Evolutionary conservation across 768 basidiomycete species (phyloP), one percentile per base, ranked within the genome.

Genomic region (Suillus americanus): DNA sequence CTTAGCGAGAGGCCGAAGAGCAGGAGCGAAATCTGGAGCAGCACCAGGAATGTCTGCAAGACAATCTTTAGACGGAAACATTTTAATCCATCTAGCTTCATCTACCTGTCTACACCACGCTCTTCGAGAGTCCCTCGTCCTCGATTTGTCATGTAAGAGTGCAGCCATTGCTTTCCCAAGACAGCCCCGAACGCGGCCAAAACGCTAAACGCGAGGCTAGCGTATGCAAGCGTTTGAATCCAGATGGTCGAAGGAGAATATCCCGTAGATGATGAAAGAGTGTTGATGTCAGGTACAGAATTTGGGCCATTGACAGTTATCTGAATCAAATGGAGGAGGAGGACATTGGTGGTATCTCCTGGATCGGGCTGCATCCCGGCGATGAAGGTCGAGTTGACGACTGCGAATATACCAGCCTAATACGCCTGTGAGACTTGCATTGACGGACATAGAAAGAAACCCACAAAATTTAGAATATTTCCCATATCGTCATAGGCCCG

Each of bases 11-110:
- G 55, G 7, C 57, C 38, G 40, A 72, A 71, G n/a, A 72, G 46
- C 16, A 72, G 40, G 41, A 72, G 64, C 0, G 70, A 72, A 37
- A 71, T 35, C 64, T 71, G 71, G 45, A 71, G 62, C 13, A 71
- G 55, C 10, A 65, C 60, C 5, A 71, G 66, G 3, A 71, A 56
- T 10, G 40, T 18, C 35, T 62, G 60, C 59, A 71, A 51, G 41
- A 66, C n/a, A 30, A 61, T 13, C 33, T 53, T 61, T n/a, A 71
- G 68, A 12, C 46, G 60, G 66, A 71, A 71, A 20, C 30, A 18
- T 28, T 66, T 46, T 23, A 70, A 45, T 28, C 64, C 71, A 33
- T 67, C 65, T 16, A 70, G 18, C 48, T 71, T 69, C 30, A 50
- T 68, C 18, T 71, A 67, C 13, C 68, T 60, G 43, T 63, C 55